Evolutionary conservation across 257 asterid genomes (phyloP).

Genomic region (Linaria vulgaris): DNA sequence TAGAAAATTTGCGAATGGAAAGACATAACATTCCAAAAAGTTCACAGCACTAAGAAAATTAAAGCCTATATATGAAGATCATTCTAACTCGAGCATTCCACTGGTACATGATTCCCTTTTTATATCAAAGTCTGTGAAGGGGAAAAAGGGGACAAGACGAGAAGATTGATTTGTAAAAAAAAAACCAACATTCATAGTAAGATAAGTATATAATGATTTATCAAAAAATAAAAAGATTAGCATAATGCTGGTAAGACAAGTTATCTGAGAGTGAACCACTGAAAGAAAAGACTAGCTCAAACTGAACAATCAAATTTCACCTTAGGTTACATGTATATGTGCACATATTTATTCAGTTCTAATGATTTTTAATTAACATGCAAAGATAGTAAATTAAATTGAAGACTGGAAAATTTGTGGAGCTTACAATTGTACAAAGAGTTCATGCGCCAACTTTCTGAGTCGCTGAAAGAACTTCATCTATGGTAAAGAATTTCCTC

Average conservation of each 20-base stretch:
- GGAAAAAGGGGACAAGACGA: slow-evolving; percentile 42
- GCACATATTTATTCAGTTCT: not conserved
- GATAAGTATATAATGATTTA: too few relatives aligned
- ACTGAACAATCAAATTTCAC: slow-evolving; percentile 1
- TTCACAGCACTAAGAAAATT: too few relatives aligned
- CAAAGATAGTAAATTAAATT: not conserved
- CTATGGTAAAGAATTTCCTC: slow-evolving; percentile 48
- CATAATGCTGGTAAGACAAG: too few relatives aligned
- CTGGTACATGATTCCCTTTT: too few relatives aligned
- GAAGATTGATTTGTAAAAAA: not conserved
- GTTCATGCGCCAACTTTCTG: slow-evolving; percentile 35
- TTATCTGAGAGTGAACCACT: not conserved
- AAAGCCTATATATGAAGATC: too few relatives aligned
- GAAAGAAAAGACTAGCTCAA: not conserved
- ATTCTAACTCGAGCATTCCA: too few relatives aligned
- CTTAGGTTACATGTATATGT: not conserved
- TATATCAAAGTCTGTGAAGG: slow-evolving; percentile 30
- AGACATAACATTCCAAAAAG: too few relatives aligned
- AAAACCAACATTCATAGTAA: too few relatives aligned
- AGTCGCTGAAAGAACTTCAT: slow-evolving; percentile 67
- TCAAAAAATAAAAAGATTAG: too few relatives aligned
- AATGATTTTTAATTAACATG: not conserved
- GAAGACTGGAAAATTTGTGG: not conserved
- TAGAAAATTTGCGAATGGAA: too few relatives aligned
- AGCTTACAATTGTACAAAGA: slow-evolving; percentile 1